Conservation (phyloP, 208 protist genomes). For the Leishmania martiniquensis region DNA sequence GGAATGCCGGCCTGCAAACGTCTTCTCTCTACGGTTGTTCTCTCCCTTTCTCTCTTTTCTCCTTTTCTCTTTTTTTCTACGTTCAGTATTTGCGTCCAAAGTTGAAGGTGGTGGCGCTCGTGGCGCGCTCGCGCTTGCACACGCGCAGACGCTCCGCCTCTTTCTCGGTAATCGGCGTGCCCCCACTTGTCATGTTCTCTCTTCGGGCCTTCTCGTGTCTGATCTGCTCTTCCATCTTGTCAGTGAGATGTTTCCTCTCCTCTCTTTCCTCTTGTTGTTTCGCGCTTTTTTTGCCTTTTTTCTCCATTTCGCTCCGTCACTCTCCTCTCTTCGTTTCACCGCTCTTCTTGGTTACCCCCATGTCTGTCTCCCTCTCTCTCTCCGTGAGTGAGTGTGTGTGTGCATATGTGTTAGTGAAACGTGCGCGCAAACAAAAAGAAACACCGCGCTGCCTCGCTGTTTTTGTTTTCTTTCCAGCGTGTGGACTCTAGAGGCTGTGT, state of each 20-base stretch:
- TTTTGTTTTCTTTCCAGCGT: no score
- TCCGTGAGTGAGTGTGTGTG: background rate
- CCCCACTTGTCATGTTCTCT: background rate
- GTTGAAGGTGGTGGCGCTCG: background rate
- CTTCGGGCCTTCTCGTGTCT: background rate
- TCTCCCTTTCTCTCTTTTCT: background rate
- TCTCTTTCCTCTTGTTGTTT: background rate
- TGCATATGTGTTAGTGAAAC: background rate
- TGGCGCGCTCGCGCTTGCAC: background rate
- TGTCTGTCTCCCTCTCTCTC: background rate
- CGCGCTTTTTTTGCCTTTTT: no score
- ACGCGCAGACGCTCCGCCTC: background rate
- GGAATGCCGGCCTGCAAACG: no score
- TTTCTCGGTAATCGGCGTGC: background rate
- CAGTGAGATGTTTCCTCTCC: background rate
- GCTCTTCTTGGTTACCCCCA: background rate
- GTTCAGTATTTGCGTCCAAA: background rate
- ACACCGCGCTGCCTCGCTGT: no score
- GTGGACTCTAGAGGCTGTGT: background rate
- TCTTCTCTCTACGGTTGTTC: no score
- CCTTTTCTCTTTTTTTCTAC: background rate
- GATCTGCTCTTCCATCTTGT: background rate
- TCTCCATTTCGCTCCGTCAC: background rate
- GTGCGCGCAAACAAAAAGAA: no score
- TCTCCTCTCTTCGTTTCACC: background rate